Percentiles rank a stretch among this genome's conserved stretches.
Evolutionary conservation across 345 rosid genomes (phyloP).

Genomic region (Aegle marmelos): DNA sequence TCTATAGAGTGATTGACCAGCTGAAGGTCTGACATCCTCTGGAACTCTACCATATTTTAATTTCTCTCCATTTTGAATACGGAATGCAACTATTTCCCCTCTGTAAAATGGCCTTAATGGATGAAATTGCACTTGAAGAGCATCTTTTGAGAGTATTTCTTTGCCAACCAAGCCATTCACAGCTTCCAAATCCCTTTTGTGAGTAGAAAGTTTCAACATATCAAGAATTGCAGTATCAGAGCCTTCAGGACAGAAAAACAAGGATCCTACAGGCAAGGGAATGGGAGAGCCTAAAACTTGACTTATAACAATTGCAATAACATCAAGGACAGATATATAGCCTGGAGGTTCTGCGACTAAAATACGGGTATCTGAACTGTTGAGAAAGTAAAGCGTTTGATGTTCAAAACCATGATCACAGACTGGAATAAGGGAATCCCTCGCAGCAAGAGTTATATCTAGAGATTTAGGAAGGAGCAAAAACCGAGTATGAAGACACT

Average conservation of each 20-base stretch:
- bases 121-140: conserved; percentile 81
- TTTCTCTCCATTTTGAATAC: conserved; percentile 69
- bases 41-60: conserved; percentile 91
- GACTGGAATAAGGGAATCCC: conserved; percentile 55
- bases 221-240: conserved; percentile 59
- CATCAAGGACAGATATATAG: conserved; percentile 67
- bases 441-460: conserved; percentile 57
- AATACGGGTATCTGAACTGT: conserved; percentile 50
- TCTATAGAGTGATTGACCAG: conserved; percentile 88
- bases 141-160: conserved; percentile 78
- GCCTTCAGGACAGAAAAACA: conserved; percentile 76
- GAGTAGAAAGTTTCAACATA: conserved; percentile 56
- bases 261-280: conserved; percentile 68
- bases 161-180: conserved; percentile 53
- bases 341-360: conserved; percentile 83
- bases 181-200: conserved; percentile 45
- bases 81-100: conserved; percentile 94
- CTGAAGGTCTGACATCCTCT: conserved; percentile 86
- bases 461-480: conserved; percentile 59
- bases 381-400: conserved; percentile 61
- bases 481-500: conserved; percentile 63
- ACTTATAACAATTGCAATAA: conserved; percentile 73
- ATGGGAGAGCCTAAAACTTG: conserved; percentile 72
- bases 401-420: conserved; percentile 62
- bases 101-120: conserved; percentile 90